These are phyloP conservation scores for Aspergillus incahuasiensis DNA, from an alignment of 495 filamentous ascomycete genomes.

Conservation along the genomic window DNA sequence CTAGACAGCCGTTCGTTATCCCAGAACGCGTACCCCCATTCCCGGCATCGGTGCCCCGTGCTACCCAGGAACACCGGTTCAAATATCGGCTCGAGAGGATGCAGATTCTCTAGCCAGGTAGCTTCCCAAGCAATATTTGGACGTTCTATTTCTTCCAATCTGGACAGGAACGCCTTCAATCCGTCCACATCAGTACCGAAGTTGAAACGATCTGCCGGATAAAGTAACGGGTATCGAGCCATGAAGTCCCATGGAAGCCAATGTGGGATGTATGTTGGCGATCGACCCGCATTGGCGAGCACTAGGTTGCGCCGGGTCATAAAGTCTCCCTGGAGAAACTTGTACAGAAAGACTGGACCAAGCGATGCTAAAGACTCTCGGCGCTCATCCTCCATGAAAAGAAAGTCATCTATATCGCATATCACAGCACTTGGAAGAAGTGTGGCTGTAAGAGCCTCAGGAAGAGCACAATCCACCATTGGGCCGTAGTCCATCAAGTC, in stretches of 20 bases:
- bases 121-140: neutral
- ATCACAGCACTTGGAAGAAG: neutral
- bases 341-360: slow-evolving; percentile 3
- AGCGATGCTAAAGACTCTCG: neutral
- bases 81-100: neutral
- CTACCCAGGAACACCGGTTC: neutral
- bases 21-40: slow-evolving; percentile 13
- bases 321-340: neutral
- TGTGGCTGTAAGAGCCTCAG: neutral
- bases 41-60: neutral
- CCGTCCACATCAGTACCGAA: neutral
- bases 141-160: neutral
- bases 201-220: slow-evolving; percentile 9
- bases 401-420: neutral
- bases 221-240: neutral
- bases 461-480: neutral
- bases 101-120: neutral
- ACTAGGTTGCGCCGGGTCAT: slow-evolving; percentile 7
- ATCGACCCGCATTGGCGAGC: no score
- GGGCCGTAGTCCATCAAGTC: neutral
- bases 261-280: neutral
- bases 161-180: neutral
- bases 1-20: neutral
- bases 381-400: neutral
- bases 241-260: neutral